These are phyloP conservation scores for peach (Prunus persica) DNA, from an alignment of 306 rosid species.

Conservation along the genomic window DNA sequence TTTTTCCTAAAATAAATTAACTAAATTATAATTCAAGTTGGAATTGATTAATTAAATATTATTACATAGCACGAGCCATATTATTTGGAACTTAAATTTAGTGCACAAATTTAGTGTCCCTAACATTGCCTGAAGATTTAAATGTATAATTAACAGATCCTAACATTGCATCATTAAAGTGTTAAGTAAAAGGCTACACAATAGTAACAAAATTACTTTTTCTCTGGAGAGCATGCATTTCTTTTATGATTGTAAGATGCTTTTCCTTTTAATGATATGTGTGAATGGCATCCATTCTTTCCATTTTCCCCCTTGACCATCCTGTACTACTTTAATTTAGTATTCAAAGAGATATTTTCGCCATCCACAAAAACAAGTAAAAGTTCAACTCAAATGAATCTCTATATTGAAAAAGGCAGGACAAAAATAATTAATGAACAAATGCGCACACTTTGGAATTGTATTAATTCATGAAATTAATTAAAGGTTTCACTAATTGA, in stretches of 20 bases:
- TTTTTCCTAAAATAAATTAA: too few relatives aligned
- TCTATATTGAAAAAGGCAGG: too few relatives aligned
- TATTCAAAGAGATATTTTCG: background rate
- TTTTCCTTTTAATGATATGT: constrained; percentile 15
- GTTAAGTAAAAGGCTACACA: constrained; percentile 14
- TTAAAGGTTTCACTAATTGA: too few relatives aligned
- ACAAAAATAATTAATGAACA: background rate
- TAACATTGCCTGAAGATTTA: background rate
- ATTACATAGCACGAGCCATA: too few relatives aligned
- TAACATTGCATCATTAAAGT: constrained; percentile 29
- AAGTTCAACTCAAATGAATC: background rate
- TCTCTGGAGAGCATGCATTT: constrained; percentile 3
- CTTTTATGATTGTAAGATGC: constrained; percentile 4
- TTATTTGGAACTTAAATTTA: too few relatives aligned
- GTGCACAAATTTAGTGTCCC: too few relatives aligned
- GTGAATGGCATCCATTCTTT: constrained; percentile 13
- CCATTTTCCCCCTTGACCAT: background rate
- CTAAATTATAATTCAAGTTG: too few relatives aligned
- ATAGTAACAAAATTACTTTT: constrained; percentile 26
- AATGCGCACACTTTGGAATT: background rate
- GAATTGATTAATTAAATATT: too few relatives aligned
- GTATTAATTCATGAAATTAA: background rate
- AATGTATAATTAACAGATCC: constrained; percentile 10
- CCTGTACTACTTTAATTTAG: too few relatives aligned
- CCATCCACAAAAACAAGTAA: background rate